Evolutionary conservation across 768 basidiomycete genomes (phyloP).

Genomic region (Gymnopilus junonius): DNA sequence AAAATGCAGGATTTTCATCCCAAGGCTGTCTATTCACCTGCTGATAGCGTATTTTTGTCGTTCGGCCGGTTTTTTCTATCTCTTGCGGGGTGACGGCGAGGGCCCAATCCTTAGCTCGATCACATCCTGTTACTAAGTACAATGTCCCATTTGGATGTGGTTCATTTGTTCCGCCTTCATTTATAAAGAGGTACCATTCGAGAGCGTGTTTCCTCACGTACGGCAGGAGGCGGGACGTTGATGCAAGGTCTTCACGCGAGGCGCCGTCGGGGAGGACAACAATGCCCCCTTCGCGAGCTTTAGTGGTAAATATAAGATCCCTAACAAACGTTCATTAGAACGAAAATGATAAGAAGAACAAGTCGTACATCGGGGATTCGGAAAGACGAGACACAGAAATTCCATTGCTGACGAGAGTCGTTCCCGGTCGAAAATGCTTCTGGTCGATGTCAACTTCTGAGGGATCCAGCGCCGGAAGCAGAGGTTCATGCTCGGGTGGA

Average conservation of each 20-base stretch:
- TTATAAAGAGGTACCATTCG: not conserved
- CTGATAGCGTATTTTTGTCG: not conserved
- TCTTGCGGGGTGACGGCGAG: not conserved
- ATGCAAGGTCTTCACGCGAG: slow-evolving; percentile 10
- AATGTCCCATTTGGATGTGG: not conserved
- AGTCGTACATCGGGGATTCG: slow-evolving; percentile 5
- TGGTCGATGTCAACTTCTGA: not conserved
- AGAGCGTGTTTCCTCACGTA: not conserved
- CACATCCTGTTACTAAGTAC: not conserved
- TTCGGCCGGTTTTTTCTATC: not conserved
- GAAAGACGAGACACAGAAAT: not conserved
- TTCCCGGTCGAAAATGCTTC: not conserved
- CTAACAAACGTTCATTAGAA: slow-evolving; percentile 4
- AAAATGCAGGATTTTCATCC: not conserved
- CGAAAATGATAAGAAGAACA: no score
- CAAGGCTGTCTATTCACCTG: not conserved
- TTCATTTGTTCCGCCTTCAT: not conserved
- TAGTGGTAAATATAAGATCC: slow-evolving; percentile 1
- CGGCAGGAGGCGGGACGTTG: not conserved
- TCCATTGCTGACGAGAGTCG: not conserved
- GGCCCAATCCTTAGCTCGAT: not conserved
- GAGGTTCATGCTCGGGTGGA: not conserved
- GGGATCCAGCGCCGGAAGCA: not conserved
- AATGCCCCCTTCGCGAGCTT: slow-evolving; percentile 14
- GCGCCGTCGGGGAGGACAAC: slow-evolving; percentile 19